Base-by-base conservation (phyloP, 441 rosid species). In the Adansonia gregorii region DNA sequence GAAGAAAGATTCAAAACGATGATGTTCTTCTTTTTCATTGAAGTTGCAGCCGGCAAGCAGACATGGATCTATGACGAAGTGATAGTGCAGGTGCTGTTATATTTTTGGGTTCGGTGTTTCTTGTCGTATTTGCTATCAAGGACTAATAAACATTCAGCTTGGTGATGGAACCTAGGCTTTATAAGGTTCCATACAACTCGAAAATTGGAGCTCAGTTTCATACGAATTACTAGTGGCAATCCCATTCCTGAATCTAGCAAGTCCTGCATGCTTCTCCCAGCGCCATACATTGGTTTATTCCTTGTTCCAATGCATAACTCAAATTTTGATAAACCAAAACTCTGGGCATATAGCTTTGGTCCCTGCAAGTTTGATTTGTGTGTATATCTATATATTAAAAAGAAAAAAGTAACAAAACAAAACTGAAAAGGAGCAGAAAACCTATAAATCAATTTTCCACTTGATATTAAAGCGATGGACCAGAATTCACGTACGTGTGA, bases 271-370 rank as follows among this genome's bases (percentile, higher is more conserved):
- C 75, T 70, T 52, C 73, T 51, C 22, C 73, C 73, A 0, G 98
- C 98, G 8, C 96, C 96, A 67, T 95, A 95, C 94, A 95, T 86
- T 0, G 94, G 89, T 65, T 80, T 89, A 81, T 85, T 92, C 82
- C 67, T 83, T 10, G 93, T 86, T 73, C 92, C 97, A 43, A 90
- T 84, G 17, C 75, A 76, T 64, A 95, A 55, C 49, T 65, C 4
- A 79, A 89, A 89, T 68, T 41, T 20, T 55, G 88, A 85, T 17
- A 83, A 73, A 49, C 83, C 78, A 10, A 83, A 76, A 68, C 87
- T 88, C 67, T 81, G 83, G 0, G 87, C 94, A 59, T 90, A 87
- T 5, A 92, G 60, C 68, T 86, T 83, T 49, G 87, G 75, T 35
- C 95, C 98, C 94, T 91, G 69, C 66, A 73, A 14, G 56, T 2